Conservation (phyloP, 371 early-diverging fungal species). For the Mortierella sp. region DNA sequence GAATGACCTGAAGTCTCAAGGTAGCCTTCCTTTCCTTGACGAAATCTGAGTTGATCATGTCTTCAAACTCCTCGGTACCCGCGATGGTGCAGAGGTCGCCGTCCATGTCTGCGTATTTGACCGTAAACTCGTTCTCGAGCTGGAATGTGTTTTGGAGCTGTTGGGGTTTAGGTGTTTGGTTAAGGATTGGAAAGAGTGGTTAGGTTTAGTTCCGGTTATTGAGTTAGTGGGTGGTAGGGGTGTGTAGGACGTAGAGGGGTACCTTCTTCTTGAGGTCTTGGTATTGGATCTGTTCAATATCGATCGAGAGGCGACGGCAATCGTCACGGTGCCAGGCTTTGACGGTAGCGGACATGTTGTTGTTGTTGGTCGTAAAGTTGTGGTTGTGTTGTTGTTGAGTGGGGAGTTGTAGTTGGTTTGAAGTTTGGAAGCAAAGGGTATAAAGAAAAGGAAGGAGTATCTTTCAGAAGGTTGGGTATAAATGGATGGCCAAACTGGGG, state of each 20-base stretch:
- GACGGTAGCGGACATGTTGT: constrained; percentile 44
- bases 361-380: no score
- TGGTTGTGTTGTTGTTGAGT: background rate
- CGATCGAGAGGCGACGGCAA: constrained; percentile 55
- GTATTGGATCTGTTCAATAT: constrained; percentile 54
- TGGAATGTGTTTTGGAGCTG: constrained; percentile 53
- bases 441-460: background rate
- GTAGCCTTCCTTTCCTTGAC: constrained; percentile 50
- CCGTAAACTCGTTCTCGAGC: constrained; percentile 51
- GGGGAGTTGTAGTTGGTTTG: background rate
- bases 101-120: constrained; percentile 55
- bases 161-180: background rate
- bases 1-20: constrained; percentile 39
- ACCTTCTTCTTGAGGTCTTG: constrained; percentile 54
- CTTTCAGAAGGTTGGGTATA: background rate
- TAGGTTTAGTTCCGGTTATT: background rate
- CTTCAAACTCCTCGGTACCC: constrained; percentile 47
- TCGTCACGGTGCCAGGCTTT: constrained; percentile 56
- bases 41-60: constrained; percentile 48
- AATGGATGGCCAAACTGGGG: background rate
- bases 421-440: background rate
- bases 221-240: background rate
- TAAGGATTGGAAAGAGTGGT: no score
- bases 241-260: background rate
- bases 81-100: constrained; percentile 56